Percentiles rank a stretch among this genome's conserved stretches.
Conservation (phyloP, 495 filamentous ascomycete species). For the Podospora appendiculata region DNA sequence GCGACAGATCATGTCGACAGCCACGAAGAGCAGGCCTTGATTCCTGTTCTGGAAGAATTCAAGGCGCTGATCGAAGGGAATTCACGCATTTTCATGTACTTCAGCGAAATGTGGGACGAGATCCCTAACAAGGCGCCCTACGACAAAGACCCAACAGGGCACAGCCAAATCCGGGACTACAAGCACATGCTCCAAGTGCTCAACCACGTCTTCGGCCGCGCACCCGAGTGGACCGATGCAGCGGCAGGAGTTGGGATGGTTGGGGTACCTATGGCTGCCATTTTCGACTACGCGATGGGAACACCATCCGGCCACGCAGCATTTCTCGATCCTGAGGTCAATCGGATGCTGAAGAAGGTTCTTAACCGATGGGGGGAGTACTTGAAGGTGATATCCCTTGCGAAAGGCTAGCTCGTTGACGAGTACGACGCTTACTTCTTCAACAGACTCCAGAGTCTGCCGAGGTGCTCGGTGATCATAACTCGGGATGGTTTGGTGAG, state of each 20-base stretch:
- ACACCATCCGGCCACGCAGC: conserved; percentile 58
- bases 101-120: conserved; percentile 58
- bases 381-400: conserved; percentile 27
- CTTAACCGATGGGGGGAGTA: conserved; percentile 61
- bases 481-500: conserved; percentile 56
- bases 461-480: conserved; percentile 42
- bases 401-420: neutral
- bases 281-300: conserved; percentile 69
- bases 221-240: conserved; percentile 53
- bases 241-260: conserved; percentile 51
- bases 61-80: conserved; percentile 40
- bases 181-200: conserved; percentile 56
- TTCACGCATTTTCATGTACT: conserved; percentile 43
- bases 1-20: conserved; percentile 38
- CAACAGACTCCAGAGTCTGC: conserved; percentile 47
- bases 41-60: conserved; percentile 40
- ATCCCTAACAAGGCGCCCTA: conserved; percentile 53
- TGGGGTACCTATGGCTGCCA: conserved; percentile 58
- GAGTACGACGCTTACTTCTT: neutral
- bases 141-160: conserved; percentile 50
- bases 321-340: conserved; percentile 61
- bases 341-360: conserved; percentile 58
- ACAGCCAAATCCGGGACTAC: conserved; percentile 54
- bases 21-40: conserved; percentile 31
- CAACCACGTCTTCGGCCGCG: conserved; percentile 54